Evolutionary conservation across 495 filamentous ascomycete genomes (phyloP).

Genomic region (Trichoderma virens): DNA sequence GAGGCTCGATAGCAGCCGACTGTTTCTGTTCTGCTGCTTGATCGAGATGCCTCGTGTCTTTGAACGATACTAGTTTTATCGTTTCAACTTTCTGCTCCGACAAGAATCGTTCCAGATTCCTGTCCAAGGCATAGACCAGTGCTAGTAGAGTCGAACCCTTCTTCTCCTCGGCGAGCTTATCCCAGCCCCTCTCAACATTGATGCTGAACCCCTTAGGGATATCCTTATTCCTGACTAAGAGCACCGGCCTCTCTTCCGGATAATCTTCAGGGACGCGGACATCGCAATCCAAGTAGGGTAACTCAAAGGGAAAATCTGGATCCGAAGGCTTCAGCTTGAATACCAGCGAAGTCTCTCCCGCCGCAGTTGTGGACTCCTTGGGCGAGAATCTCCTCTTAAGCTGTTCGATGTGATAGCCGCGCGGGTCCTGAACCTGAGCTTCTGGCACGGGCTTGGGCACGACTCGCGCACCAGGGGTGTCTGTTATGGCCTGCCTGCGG

Average conservation of each 20-base stretch:
- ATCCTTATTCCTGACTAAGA: conserved; percentile 65
- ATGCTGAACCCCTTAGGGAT: conserved; percentile 74
- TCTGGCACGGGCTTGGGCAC: conserved; percentile 59
- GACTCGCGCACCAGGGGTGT: conserved; percentile 37
- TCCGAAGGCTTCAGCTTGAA: conserved; percentile 74
- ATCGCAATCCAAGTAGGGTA: conserved; percentile 62
- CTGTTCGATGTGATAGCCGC: conserved; percentile 71
- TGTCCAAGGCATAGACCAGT: conserved; percentile 67
- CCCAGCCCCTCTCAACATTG: conserved; percentile 76
- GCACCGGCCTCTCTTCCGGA: conserved; percentile 47
- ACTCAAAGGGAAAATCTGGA: conserved; percentile 77
- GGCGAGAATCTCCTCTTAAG: conserved; percentile 64
- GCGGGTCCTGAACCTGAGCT: conserved; percentile 57
- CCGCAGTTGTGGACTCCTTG: conserved; percentile 43
- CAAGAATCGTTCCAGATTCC: conserved; percentile 63
- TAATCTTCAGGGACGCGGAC: conserved; percentile 61
- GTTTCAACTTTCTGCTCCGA: conserved; percentile 67
- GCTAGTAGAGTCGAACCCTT: conserved; percentile 52
- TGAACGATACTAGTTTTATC: conserved; percentile 69
- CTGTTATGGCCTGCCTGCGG: conserved; percentile 31
- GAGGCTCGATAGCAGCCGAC: not conserved
- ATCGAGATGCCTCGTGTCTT: conserved; percentile 37
- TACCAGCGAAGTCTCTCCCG: conserved; percentile 45
- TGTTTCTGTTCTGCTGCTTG: conserved; percentile 7
- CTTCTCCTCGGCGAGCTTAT: conserved; percentile 52